Conservation (phyloP, 257 asterid genomes). For the Apocynum venetum region DNA sequence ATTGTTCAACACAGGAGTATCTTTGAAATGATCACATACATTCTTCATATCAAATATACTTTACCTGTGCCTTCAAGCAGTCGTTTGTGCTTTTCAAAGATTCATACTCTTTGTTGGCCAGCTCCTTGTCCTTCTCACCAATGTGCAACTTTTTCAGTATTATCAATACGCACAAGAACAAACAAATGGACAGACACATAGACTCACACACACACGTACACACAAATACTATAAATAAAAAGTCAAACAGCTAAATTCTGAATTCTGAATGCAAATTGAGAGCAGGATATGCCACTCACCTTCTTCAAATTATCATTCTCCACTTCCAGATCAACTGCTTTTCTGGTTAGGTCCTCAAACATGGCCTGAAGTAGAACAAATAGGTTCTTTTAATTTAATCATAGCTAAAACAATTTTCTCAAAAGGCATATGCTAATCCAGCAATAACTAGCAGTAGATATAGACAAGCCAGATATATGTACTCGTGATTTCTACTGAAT, state of each 20-base stretch:
- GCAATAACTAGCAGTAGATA: neutral
- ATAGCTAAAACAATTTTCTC: neutral
- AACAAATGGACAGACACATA: neutral
- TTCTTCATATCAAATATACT: conserved; percentile 24
- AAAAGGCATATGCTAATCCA: neutral
- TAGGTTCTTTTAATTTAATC: neutral
- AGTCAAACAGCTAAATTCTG: neutral
- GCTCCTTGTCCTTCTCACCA: conserved; percentile 53
- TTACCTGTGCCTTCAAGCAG: conserved; percentile 47
- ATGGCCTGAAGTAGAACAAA: conserved; percentile 38
- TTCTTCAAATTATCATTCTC: conserved; percentile 57
- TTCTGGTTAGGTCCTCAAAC: conserved; percentile 40
- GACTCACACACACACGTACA: neutral
- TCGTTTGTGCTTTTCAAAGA: conserved; percentile 38
- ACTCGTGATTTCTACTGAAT: neutral
- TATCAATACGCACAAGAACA: neutral
- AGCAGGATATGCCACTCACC: conserved; percentile 24
- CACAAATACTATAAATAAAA: neutral
- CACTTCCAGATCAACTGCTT: conserved; percentile 35
- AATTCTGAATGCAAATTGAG: neutral
- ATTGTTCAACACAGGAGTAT: neutral
- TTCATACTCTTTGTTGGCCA: conserved; percentile 36
- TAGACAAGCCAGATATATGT: neutral
- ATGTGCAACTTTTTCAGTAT: neutral
- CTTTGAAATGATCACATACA: neutral